phyloP scores from a whole-genome alignment of 2,329 filamentous ascomycete genomes.

The Cadophora luteo-olivacea region DNA sequence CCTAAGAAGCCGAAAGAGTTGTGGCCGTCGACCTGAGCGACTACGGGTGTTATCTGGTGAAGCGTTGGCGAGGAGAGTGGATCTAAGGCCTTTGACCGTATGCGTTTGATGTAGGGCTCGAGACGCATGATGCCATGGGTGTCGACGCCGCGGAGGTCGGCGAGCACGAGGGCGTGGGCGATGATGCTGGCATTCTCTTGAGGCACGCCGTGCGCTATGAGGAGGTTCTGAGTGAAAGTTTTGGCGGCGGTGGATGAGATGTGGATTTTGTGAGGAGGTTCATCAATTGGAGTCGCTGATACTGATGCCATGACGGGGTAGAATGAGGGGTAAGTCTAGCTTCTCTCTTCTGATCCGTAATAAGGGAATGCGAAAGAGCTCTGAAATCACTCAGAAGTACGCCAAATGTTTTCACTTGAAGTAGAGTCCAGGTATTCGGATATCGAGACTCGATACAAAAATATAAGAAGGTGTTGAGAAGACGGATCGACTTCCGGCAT shows the following conservation, averaged over 20 bases:
- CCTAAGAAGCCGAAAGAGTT: conserved; percentile 81
- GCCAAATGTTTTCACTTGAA: neutral
- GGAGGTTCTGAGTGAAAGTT: conserved; percentile 10
- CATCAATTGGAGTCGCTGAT: too few relatives aligned
- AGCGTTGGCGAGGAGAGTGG: conserved; percentile 64
- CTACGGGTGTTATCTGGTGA: conserved; percentile 70
- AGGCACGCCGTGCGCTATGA: conserved; percentile 59
- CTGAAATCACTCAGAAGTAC: neutral
- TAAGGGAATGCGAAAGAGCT: neutral
- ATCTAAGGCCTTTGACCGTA: conserved; percentile 73
- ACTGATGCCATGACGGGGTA: conserved; percentile 17
- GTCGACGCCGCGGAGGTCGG: conserved; percentile 80
- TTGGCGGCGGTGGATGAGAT: conserved; percentile 18
- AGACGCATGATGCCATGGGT: conserved; percentile 81
- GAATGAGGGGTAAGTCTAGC: neutral
- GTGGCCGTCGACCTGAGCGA: conserved; percentile 61
- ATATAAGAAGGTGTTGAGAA: neutral
- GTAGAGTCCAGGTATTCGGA: neutral
- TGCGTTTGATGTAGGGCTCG: conserved; percentile 77
- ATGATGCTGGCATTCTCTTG: conserved; percentile 64
- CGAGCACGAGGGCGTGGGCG: conserved; percentile 72
- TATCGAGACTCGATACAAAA: neutral
- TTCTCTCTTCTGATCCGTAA: neutral
- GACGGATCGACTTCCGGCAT: neutral
- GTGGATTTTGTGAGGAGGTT: conserved; percentile 18